phyloP scores from a whole-genome alignment of 148 eudicot species.

The Oxyria digyna region DNA sequence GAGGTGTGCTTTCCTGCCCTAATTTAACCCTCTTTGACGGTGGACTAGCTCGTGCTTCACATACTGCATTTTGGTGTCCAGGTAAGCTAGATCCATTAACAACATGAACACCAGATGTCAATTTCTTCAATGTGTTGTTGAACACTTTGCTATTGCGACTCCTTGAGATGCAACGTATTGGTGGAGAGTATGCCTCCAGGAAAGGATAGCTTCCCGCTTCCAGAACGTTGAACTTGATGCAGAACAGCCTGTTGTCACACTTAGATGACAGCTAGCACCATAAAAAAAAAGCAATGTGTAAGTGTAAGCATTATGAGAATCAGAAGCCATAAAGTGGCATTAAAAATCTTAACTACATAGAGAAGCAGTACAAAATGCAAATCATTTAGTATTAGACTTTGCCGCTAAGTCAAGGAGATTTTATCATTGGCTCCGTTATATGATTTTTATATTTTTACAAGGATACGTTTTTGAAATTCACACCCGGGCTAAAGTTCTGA shows the following conservation, averaged over 20 bases:
- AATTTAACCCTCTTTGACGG: constrained; percentile 68
- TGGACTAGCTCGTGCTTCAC: constrained; percentile 56
- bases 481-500: background rate
- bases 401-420: background rate
- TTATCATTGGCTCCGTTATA: background rate
- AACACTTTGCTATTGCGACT: constrained; percentile 29
- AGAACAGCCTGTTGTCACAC: constrained; percentile 66
- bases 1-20: constrained; percentile 34
- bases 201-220: constrained; percentile 42
- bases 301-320: background rate
- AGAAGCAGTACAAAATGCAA: background rate
- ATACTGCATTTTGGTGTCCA: constrained; percentile 33
- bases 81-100: constrained; percentile 38
- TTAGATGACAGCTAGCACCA: constrained; percentile 64
- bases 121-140: constrained; percentile 41
- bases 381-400: background rate
- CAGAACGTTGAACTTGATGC: constrained; percentile 41
- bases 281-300: background rate
- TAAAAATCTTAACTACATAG: background rate
- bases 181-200: constrained; percentile 38
- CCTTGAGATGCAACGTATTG: constrained; percentile 63
- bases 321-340: background rate
- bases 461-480: background rate
- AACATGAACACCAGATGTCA: constrained; percentile 39
- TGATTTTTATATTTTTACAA: background rate